These are phyloP conservation scores for Hypholoma fasciculare DNA, from an alignment of 768 basidiomycete species.

Conservation along the genomic window DNA sequence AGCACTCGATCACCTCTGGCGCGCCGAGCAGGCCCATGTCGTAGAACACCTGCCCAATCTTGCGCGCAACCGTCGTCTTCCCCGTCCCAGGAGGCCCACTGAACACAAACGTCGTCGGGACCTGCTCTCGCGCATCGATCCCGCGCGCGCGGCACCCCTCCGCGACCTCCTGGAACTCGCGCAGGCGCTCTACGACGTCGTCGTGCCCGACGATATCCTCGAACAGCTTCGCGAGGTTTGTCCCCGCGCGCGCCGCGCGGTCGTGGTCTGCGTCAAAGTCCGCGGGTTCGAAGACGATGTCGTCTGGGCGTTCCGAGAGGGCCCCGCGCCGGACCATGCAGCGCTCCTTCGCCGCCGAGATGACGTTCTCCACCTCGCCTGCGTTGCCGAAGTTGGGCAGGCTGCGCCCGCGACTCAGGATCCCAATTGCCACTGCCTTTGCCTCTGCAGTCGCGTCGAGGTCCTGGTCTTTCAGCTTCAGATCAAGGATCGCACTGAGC, in stretches of 20 bases:
- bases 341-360: constrained; percentile 48
- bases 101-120: constrained; percentile 71
- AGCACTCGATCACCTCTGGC: constrained; percentile 62
- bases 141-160: constrained; percentile 41
- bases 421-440: constrained; percentile 54
- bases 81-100: constrained; percentile 75
- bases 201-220: constrained; percentile 64
- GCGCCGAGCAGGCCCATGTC: constrained; percentile 54
- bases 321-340: constrained; percentile 40
- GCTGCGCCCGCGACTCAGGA: constrained; percentile 38
- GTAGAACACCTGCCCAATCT: constrained; percentile 60
- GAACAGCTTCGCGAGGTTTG: constrained; percentile 57
- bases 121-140: constrained; percentile 45
- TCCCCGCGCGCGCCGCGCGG: constrained; percentile 44
- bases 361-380: constrained; percentile 64
- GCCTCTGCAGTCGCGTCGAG: constrained; percentile 56
- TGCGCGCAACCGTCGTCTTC: constrained; percentile 54
- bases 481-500: constrained; percentile 49
- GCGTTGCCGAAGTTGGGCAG: constrained; percentile 68
- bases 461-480: constrained; percentile 59
- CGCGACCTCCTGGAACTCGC: constrained; percentile 55
- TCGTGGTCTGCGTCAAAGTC: constrained; percentile 70
- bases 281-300: constrained; percentile 48
- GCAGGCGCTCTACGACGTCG: constrained; percentile 47
- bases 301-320: constrained; percentile 23